A percentile compares a stretch with the other conserved stretches of the same genome.
Conservation (phyloP, 305 asterid genomes). For the Caryopteris hybrid region DNA sequence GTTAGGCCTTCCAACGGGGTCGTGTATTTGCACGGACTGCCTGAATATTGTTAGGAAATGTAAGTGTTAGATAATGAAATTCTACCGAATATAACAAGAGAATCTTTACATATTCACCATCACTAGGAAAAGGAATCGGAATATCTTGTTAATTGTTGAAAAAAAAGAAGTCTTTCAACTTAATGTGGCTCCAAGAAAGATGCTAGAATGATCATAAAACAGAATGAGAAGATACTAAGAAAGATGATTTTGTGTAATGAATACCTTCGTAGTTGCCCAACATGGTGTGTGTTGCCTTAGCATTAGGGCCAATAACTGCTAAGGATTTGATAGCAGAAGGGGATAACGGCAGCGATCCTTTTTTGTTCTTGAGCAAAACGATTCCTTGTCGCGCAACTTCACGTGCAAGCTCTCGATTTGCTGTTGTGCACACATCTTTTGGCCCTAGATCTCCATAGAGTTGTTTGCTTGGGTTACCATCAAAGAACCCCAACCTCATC, state of each 20-base stretch:
- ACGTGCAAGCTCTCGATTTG: constrained; percentile 63
- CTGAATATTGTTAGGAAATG: constrained; percentile 18
- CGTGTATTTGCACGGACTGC: constrained; percentile 55
- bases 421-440: constrained; percentile 65
- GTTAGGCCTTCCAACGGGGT: constrained; percentile 58
- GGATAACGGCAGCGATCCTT: constrained; percentile 62
- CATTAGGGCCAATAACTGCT: constrained; percentile 87
- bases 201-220: too few relatives aligned
- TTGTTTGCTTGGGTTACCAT: constrained; percentile 69
- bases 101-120: too few relatives aligned
- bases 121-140: too few relatives aligned
- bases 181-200: too few relatives aligned
- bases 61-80: too few relatives aligned
- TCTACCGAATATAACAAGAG: too few relatives aligned
- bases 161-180: too few relatives aligned
- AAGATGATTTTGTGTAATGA: neutral
- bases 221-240: neutral
- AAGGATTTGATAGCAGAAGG: constrained; percentile 47
- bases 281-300: constrained; percentile 59
- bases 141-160: too few relatives aligned
- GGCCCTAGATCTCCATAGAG: constrained; percentile 73
- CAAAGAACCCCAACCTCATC: constrained; percentile 86
- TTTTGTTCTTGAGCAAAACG: constrained; percentile 64
- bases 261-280: constrained; percentile 74
- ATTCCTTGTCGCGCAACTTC: constrained; percentile 82